phyloP scores from a whole-genome alignment of 1,139 yeast species.

The Hemisphaericaspora xylanilytica region DNA sequence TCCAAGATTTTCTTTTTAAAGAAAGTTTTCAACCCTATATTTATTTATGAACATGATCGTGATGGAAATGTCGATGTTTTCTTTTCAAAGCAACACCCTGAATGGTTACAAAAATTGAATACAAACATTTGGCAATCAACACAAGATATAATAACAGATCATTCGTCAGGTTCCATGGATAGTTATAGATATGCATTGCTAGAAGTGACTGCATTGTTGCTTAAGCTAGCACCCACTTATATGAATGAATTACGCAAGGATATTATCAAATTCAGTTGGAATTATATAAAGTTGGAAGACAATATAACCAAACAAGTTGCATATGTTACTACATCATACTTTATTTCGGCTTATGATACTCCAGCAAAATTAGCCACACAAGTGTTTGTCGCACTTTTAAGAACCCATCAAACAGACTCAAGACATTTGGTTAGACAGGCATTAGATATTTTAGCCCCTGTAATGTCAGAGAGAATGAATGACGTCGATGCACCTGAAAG shows the following conservation, averaged over 20 bases:
- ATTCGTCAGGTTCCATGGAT: conserved; percentile 71
- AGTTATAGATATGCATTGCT: conserved; percentile 72
- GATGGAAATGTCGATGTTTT: conserved; percentile 51
- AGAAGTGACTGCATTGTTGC: conserved; percentile 75
- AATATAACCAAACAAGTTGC: conserved; percentile 90
- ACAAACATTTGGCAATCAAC: conserved; percentile 71
- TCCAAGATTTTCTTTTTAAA: conserved; percentile 65
- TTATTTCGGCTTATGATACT: conserved; percentile 85
- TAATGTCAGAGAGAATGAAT: conserved; percentile 67
- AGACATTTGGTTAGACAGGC: conserved; percentile 84
- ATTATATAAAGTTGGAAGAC: conserved; percentile 85
- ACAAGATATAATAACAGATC: conserved; percentile 52
- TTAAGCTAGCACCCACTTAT: conserved; percentile 63
- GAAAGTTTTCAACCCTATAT: conserved; percentile 62
- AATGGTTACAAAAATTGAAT: conserved; percentile 66
- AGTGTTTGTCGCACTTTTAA: conserved; percentile 83
- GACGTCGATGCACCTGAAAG: conserved; percentile 56
- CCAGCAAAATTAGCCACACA: conserved; percentile 88
- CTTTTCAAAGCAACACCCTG: conserved; percentile 34
- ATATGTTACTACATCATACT: conserved; percentile 81
- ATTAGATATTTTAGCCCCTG: conserved; percentile 85
- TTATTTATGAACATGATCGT: conserved; percentile 59
- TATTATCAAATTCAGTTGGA: conserved; percentile 93
- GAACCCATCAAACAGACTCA: conserved; percentile 86
- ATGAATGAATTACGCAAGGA: conserved; percentile 75